phyloP scores from a whole-genome alignment of 1,284 basidiomycete genomes.

The Moesziomyces antarcticus region DNA sequence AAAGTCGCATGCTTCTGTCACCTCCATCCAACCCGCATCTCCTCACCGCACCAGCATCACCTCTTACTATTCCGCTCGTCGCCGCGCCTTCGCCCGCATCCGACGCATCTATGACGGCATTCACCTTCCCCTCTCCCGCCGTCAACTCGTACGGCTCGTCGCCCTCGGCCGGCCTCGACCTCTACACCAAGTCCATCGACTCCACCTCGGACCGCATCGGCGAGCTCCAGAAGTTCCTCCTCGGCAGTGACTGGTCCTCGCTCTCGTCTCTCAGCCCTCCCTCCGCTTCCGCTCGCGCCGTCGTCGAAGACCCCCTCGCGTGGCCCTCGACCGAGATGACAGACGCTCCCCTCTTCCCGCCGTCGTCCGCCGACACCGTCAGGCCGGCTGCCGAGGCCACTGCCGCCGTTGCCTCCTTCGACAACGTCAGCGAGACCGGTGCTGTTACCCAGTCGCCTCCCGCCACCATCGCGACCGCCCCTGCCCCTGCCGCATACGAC shows the following conservation, averaged over 20 bases:
- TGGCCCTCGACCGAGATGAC: constrained; percentile 11
- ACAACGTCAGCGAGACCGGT: not conserved
- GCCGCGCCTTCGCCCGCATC: constrained; percentile 14
- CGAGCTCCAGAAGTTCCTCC: constrained; percentile 41
- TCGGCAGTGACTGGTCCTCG: constrained; percentile 42
- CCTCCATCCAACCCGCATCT: too few relatives aligned
- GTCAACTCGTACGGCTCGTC: constrained; percentile 19
- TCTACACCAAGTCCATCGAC: constrained; percentile 20
- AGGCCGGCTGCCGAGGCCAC: constrained; percentile 10
- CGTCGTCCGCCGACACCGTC: constrained; percentile 18
- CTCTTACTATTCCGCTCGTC: not conserved
- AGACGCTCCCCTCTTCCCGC: constrained; percentile 14
- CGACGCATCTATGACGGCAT: constrained; percentile 29
- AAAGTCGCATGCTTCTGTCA: too few relatives aligned
- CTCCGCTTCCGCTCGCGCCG: constrained; percentile 4
- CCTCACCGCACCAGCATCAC: not conserved
- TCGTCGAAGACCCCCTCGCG: constrained; percentile 5
- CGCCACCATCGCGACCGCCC: not conserved
- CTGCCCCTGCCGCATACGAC: constrained; percentile 6
- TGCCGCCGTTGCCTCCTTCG: not conserved
- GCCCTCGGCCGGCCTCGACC: constrained; percentile 13
- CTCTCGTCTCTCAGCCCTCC: constrained; percentile 37
- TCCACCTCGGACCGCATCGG: constrained; percentile 23
- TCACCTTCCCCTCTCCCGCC: constrained; percentile 13
- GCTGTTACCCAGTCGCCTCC: not conserved